Evolutionary conservation across 257 asterid species (phyloP).

Genomic region (Penstemon eatonii): DNA sequence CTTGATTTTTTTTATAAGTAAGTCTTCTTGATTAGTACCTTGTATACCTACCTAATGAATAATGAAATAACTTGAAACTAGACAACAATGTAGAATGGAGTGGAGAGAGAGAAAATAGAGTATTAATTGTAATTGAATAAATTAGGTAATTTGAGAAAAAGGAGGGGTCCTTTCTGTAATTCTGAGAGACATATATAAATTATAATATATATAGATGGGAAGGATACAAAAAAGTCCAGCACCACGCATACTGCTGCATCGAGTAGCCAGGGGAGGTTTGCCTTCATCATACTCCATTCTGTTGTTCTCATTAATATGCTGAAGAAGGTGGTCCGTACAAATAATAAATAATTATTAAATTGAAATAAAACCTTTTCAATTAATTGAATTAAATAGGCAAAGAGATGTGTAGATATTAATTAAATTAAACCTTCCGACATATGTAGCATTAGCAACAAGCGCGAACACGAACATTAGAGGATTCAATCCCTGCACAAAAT

Average conservation of each 20-base stretch:
- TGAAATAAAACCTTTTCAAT: neutral
- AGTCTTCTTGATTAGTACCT: too few species aligned
- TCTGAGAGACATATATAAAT: neutral
- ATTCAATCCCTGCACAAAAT: slow-evolving; percentile 35
- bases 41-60: too few species aligned
- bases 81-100: too few species aligned
- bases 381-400: too few species aligned
- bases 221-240: slow-evolving; percentile 63
- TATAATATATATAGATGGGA: too few species aligned
- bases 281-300: slow-evolving; percentile 44
- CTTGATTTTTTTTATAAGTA: too few species aligned
- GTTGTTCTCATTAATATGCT: slow-evolving; percentile 51
- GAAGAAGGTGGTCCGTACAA: too few species aligned
- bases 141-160: too few species aligned
- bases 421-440: slow-evolving; percentile 39
- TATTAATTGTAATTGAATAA: too few species aligned
- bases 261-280: slow-evolving; percentile 65
- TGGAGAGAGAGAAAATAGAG: neutral
- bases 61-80: too few species aligned
- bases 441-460: slow-evolving; percentile 40
- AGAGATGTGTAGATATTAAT: neutral
- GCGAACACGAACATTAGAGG: slow-evolving; percentile 53
- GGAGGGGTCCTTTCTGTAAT: neutral
- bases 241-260: slow-evolving; percentile 60
- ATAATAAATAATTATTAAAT: neutral